These are phyloP conservation scores for Calophaca sinica DNA, from an alignment of 306 rosid genomes.

Conservation along the genomic window DNA sequence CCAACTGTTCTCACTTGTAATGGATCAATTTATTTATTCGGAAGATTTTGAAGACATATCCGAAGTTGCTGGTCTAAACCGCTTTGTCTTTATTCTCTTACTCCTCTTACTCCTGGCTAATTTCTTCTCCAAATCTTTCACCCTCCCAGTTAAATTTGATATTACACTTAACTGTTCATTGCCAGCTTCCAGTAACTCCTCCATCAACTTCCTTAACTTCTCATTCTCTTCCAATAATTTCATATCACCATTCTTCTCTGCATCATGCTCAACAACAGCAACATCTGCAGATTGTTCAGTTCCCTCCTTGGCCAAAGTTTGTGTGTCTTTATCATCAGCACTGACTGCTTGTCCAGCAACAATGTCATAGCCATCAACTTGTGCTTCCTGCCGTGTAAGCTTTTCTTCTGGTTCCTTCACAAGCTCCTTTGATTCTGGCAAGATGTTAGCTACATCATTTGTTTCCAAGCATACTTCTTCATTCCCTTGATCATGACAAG, in stretches of 20 bases:
- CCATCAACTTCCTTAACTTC: slow-evolving; percentile 63
- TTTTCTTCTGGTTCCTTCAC: slow-evolving; percentile 11
- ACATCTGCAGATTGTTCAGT: background rate
- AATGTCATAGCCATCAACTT: background rate
- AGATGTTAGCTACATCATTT: slow-evolving; percentile 2
- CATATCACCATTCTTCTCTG: slow-evolving; percentile 16
- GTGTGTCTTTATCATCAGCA: background rate
- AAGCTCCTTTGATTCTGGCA: background rate
- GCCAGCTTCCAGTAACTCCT: slow-evolving; percentile 68
- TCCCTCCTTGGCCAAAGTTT: background rate
- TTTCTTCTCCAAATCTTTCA: slow-evolving; percentile 74
- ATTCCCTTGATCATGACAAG: background rate
- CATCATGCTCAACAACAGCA: background rate
- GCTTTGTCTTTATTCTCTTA: slow-evolving; percentile 49
- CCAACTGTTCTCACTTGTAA: background rate
- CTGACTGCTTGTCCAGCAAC: background rate
- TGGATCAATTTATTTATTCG: background rate
- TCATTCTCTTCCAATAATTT: slow-evolving; percentile 62
- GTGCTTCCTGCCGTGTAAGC: background rate
- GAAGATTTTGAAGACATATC: background rate
- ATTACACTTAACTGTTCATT: slow-evolving; percentile 68
- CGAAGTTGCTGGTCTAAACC: slow-evolving; percentile 30
- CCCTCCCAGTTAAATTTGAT: slow-evolving; percentile 62
- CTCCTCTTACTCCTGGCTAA: slow-evolving; percentile 51
- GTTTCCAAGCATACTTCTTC: slow-evolving; percentile 11